Evolutionary conservation across 108 stramenopile genomes (phyloP).

Genomic region (Discostella stelligeroides): DNA sequence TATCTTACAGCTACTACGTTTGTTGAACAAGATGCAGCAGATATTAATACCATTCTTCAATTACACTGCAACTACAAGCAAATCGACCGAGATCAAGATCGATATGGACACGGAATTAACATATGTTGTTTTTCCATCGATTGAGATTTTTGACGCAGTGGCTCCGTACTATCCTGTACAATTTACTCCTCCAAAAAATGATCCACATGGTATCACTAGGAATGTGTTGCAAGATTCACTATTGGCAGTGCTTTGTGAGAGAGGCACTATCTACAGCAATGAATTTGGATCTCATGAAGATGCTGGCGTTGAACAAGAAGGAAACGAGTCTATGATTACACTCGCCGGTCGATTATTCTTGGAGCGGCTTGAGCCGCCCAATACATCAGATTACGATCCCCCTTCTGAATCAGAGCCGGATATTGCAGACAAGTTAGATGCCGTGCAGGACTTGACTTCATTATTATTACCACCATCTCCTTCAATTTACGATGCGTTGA

Average conservation of each 20-base stretch:
- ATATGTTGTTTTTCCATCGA: conserved; percentile 55
- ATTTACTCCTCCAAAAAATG: conserved; percentile 86
- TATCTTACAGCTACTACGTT: conserved; percentile 67
- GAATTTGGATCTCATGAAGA: neutral
- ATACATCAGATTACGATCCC: conserved; percentile 41
- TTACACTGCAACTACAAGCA: neutral
- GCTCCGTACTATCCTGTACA: conserved; percentile 88
- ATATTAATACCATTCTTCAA: conserved; percentile 39
- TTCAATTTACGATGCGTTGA: conserved; percentile 33
- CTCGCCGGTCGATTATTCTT: conserved; percentile 67
- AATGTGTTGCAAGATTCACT: conserved; percentile 66
- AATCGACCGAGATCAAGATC: conserved; percentile 6
- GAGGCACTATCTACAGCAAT: conserved; percentile 40
- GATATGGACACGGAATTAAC: conserved; percentile 16
- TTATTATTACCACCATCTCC: conserved; percentile 43
- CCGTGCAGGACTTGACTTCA: conserved; percentile 59
- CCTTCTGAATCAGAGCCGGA: conserved; percentile 51
- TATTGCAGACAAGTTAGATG: conserved; percentile 65
- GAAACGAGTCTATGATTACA: conserved; percentile 58
- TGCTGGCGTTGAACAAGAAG: conserved; percentile 5
- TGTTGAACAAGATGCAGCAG: conserved; percentile 65
- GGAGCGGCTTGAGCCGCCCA: conserved; percentile 66
- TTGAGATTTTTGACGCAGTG: conserved; percentile 78
- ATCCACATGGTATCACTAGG: conserved; percentile 78
- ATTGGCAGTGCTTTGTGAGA: conserved; percentile 63